Base-by-base conservation (phyloP, 148 eudicot species). In the Chenopodium suecicum region DNA sequence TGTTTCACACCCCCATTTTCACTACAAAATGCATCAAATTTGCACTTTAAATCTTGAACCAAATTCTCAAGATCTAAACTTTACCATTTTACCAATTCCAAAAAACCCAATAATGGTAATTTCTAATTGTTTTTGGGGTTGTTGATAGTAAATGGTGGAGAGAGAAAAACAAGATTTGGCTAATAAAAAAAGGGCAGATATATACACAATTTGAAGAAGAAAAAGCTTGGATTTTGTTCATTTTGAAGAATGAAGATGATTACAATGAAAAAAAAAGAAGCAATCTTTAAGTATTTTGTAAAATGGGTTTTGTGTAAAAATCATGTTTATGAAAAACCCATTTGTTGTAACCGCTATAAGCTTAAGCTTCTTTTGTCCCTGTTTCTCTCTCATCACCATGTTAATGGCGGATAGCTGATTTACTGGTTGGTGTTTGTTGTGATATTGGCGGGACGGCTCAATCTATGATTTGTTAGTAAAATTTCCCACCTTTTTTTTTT, bases 361-460 rank as follows among this genome's bases (percentile, higher is more conserved):
- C 34, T n/a, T 22, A 82, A 76, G 84, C n/a, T 82, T 76, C 25
- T n/a, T 31, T 74, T 52, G 72, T n/a, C 78, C 63, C 41, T 54
- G 70, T 77, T 75, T 81, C 71, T 75, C 79, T 76, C 80, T 75
- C 52, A 65, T 50, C 68, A 71, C 71, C 77, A 77, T 70, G 67
- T 66, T 23, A 79, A 74, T 73, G 75, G 76, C 44, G 62, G 64
- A 31, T 79, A 52, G 78, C 69, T 63, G 34, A 11, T 69, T 56
- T 34, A 68, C 66, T 76, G 83, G 62, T 78, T 67, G 71, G 70
- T 44, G 70, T 76, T 77, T 60, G 41, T 73, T 74, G 85, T 83
- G 85, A 83, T 83, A 83, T 83, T 83, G 85, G 85, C 85, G 75
- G 75, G 79, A 83, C 79, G 85, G 85, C 85, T 83, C 85, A 83